Conservation (phyloP, 352 stramenopile genomes). For the Pythium vanterpoolii region DNA sequence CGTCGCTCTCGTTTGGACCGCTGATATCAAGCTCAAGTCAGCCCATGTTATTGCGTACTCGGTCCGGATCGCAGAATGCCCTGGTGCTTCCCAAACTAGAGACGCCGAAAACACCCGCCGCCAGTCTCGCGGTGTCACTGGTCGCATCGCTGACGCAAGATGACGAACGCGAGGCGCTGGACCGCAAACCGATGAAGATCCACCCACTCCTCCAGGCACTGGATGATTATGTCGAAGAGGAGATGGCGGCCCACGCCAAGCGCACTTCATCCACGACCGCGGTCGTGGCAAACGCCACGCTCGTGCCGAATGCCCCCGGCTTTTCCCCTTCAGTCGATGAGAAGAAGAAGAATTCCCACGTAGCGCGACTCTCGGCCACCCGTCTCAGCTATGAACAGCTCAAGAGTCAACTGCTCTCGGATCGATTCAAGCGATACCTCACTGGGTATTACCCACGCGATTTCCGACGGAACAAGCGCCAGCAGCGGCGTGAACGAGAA, state of each 20-base stretch:
- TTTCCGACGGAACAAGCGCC: conserved; percentile 14
- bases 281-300: background rate
- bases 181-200: conserved; percentile 53
- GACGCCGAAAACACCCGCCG: conserved; percentile 27
- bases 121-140: conserved; percentile 65
- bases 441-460: conserved; percentile 20
- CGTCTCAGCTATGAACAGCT: conserved; percentile 9
- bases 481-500: conserved; percentile 18
- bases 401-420: conserved; percentile 8
- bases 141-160: conserved; percentile 69
- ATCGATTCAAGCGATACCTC: conserved; percentile 19
- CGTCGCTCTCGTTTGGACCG: background rate
- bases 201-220: conserved; percentile 64
- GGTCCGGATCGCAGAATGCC: background rate
- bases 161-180: conserved; percentile 64
- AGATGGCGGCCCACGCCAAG: conserved; percentile 18
- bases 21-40: background rate
- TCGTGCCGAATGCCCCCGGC: conserved; percentile 11
- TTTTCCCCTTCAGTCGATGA: conserved; percentile 20
- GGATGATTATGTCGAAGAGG: conserved; percentile 59
- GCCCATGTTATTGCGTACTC: conserved; percentile 2
- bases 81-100: background rate
- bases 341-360: conserved; percentile 10
- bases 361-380: background rate
- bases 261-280: background rate